Base-by-base conservation (phyloP, 345 rosid species). In the Barbarea vulgaris region DNA sequence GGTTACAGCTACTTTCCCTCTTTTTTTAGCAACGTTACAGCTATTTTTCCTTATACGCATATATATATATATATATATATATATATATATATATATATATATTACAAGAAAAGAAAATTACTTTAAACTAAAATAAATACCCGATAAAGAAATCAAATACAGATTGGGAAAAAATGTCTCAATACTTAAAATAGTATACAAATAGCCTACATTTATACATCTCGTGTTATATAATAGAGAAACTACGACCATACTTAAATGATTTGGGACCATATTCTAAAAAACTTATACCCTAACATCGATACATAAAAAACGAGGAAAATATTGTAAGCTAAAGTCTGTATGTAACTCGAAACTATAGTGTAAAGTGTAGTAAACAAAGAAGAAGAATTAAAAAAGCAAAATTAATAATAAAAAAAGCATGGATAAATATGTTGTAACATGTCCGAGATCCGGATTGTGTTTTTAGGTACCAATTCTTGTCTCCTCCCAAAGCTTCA, bases 371-470 rank as follows among this genome's bases (percentile, higher is more conserved):
- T 17, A 17, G 51, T 10, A 31, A 69, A 13, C 52, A 61, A 60
- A 51, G 25, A 75, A 44, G 31, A 31, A 42, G 21, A 47, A 64
- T 15, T 14, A 4, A n/a, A 4, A n/a, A 70, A 77, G 55, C 37
- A 64, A 75, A 46, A 55, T 54, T 34, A 77, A 47, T 54, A 9
- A 64, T 36, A 7, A 46, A 77, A 77, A 74, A 80, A 67, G 56
- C 54, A 69, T 31, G 66, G 79, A 69, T 81, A 84, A 65, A 79
- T 79, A 79, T 69, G 76, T 69, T 57, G n/a, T 76, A 70, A 65
- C 83, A 74, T 81, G 87, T 77, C 83, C 68, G 78, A 74, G 81
- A 64, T 77, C 78, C 69, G 76, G 79, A 75, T 58, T 72, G 82
- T 15, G 77, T 75, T 63, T 81, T 41, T 69, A 73, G 64, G 70